These are phyloP conservation scores for Rhododendron mucronatum DNA, from an alignment of 148 eudicot genomes.

Conservation along the genomic window DNA sequence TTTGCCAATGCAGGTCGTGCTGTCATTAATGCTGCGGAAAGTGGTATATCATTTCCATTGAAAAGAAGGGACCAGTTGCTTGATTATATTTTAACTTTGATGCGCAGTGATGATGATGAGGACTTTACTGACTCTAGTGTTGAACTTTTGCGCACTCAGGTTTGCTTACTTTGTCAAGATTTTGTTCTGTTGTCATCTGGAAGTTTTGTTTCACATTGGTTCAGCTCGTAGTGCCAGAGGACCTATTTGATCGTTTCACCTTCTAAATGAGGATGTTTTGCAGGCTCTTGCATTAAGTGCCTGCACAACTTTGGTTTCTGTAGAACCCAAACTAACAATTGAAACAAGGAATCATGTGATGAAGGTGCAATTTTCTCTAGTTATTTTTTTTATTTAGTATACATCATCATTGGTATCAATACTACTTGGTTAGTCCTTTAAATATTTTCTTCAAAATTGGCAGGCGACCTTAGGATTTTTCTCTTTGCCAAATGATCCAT, in stretches of 20 bases:
- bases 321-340: conserved; percentile 85
- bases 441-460: conserved; percentile 13
- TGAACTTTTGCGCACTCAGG: conserved; percentile 87
- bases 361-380: conserved; percentile 49
- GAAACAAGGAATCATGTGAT: conserved; percentile 85
- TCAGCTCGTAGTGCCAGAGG: background rate
- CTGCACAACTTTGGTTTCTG: conserved; percentile 96
- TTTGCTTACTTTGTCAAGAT: conserved; percentile 12
- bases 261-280: conserved; percentile 17
- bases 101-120: conserved; percentile 90
- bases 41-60: conserved; percentile 86
- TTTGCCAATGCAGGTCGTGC: conserved; percentile 59
- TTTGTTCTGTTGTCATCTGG: background rate
- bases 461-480: conserved; percentile 96
- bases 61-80: conserved; percentile 87
- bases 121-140: conserved; percentile 61
- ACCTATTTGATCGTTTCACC: background rate
- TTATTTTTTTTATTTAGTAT: conserved; percentile 1
- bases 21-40: conserved; percentile 85
- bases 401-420: background rate
- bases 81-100: conserved; percentile 85
- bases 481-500: conserved; percentile 81
- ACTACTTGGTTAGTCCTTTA: background rate
- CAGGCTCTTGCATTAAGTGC: conserved; percentile 99
- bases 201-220: background rate